phyloP scores from a whole-genome alignment of 2,329 filamentous ascomycete genomes.

The Neonectria coccinea region DNA sequence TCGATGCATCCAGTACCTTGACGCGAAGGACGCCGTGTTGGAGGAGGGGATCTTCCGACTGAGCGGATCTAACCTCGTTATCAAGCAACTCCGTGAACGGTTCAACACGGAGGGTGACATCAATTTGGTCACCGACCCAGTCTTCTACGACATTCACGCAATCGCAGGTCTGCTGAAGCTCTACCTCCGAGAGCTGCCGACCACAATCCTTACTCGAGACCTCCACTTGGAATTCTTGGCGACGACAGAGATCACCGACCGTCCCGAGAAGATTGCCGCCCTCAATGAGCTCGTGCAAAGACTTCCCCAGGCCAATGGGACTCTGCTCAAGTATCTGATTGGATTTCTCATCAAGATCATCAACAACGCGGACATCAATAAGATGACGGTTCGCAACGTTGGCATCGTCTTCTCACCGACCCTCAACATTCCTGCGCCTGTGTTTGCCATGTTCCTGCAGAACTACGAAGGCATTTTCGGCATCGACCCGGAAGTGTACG shows the following conservation, averaged over 20 bases:
- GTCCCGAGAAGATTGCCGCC: constrained; percentile 79
- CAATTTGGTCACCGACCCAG: constrained; percentile 82
- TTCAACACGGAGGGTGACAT: constrained; percentile 96
- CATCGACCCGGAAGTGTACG: constrained; percentile 72
- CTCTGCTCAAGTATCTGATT: constrained; percentile 85
- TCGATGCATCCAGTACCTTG: constrained; percentile 93
- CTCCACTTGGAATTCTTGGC: constrained; percentile 89
- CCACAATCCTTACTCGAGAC: constrained; percentile 90
- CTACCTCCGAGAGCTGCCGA: constrained; percentile 91
- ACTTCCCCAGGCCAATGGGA: constrained; percentile 83
- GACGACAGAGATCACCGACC: constrained; percentile 82
- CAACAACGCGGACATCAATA: constrained; percentile 89
- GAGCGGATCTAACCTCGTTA: constrained; percentile 95
- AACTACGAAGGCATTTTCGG: constrained; percentile 91
- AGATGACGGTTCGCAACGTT: constrained; percentile 98
- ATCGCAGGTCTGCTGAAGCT: constrained; percentile 94
- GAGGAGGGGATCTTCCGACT: constrained; percentile 98
- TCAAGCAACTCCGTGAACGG: constrained; percentile 88
- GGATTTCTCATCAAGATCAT: constrained; percentile 93
- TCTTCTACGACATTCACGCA: constrained; percentile 95
- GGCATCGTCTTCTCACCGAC: constrained; percentile 98
- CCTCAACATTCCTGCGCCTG: constrained; percentile 92
- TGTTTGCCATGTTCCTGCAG: constrained; percentile 93
- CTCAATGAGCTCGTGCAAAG: constrained; percentile 83
- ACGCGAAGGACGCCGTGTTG: constrained; percentile 79